These are phyloP conservation scores for Volvox reticuliferus DNA, from an alignment of 139 green algal species.

Conservation along the genomic window DNA sequence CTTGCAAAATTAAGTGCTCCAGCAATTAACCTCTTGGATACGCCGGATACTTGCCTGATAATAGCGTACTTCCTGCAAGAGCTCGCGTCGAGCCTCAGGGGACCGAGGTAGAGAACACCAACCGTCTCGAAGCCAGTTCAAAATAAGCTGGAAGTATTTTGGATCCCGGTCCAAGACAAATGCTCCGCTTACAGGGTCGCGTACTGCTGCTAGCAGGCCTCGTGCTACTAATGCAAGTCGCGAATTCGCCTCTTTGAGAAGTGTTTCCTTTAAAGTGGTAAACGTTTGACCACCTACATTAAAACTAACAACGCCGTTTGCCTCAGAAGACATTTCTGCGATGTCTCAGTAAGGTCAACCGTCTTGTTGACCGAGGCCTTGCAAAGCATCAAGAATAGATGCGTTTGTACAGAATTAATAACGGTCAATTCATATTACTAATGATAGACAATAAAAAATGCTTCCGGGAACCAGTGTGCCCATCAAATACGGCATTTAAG, in stretches of 20 bases:
- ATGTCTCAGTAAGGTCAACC: background rate
- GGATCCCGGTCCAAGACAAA: constrained; percentile 3
- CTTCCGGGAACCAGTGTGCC: background rate
- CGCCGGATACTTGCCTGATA: constrained; percentile 54
- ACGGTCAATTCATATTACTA: background rate
- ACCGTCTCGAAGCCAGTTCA: constrained; percentile 71
- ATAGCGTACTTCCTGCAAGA: constrained; percentile 64
- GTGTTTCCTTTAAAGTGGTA: constrained; percentile 2
- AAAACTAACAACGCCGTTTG: background rate
- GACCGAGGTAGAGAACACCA: constrained; percentile 42
- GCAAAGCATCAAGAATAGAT: background rate
- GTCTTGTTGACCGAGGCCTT: background rate
- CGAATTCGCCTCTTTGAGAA: constrained; percentile 23
- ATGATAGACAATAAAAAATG: background rate
- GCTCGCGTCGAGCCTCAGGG: constrained; percentile 47
- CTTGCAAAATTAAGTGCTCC: too few relatives aligned
- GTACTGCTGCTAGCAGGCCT: background rate
- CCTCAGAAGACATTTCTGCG: background rate
- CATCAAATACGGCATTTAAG: background rate
- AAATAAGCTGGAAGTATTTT: constrained; percentile 52
- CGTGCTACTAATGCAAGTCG: constrained; percentile 8
- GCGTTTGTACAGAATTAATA: background rate
- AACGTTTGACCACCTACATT: constrained; percentile 33
- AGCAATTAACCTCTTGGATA: too few relatives aligned
- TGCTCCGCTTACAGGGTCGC: background rate